These are phyloP conservation scores for Neofusicoccum ribis DNA, from an alignment of 2,329 filamentous ascomycete species.

Conservation along the genomic window DNA sequence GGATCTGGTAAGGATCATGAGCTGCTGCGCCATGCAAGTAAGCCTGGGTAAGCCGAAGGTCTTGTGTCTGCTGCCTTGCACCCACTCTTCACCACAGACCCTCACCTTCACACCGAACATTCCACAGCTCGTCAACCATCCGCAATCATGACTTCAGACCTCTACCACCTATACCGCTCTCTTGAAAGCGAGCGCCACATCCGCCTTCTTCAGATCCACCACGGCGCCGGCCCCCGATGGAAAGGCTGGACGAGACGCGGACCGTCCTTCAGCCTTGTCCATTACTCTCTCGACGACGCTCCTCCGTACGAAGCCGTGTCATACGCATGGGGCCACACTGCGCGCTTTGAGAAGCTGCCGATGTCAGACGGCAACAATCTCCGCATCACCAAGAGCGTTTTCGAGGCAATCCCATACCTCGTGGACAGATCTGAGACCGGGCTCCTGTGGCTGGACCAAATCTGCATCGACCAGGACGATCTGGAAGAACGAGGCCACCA, in stretches of 20 bases:
- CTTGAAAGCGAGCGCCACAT: neutral
- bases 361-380: neutral
- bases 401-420: neutral
- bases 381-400: constrained; percentile 14
- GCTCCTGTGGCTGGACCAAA: constrained; percentile 20
- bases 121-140: no score
- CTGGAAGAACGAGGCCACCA: constrained; percentile 14
- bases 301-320: constrained; percentile 20
- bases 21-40: neutral
- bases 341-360: neutral
- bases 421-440: constrained; percentile 6
- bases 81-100: neutral
- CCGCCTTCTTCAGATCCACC: neutral
- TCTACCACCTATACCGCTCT: neutral
- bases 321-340: constrained; percentile 21
- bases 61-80: neutral
- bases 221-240: neutral
- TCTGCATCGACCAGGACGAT: constrained; percentile 21
- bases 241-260: neutral
- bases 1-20: neutral
- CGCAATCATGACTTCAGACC: neutral
- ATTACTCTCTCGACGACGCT: neutral
- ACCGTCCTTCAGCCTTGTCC: neutral
- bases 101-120: neutral
- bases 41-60: neutral